These are phyloP conservation scores for Trichophyton verrucosum DNA, from an alignment of 2,329 filamentous ascomycete species.

Conservation along the genomic window DNA sequence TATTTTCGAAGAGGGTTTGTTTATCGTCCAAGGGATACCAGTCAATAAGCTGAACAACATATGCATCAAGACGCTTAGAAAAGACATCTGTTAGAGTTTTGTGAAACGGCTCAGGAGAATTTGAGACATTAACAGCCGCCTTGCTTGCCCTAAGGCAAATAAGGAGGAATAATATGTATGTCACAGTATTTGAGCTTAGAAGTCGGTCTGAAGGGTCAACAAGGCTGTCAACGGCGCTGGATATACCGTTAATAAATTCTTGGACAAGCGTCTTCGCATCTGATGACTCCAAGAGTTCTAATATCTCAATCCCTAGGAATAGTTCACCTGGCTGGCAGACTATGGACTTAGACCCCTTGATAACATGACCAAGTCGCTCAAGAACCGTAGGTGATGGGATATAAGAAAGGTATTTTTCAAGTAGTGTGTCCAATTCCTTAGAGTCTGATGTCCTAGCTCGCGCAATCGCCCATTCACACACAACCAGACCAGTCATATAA, in stretches of 20 bases:
- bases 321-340: constrained; percentile 27
- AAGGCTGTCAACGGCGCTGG: constrained; percentile 13
- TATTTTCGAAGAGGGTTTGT: background rate
- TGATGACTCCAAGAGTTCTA: constrained; percentile 18
- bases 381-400: constrained; percentile 17
- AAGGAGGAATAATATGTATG: constrained; percentile 24
- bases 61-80: background rate
- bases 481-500: constrained; percentile 28
- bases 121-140: too few relatives aligned
- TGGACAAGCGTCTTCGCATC: constrained; percentile 18
- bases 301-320: constrained; percentile 23
- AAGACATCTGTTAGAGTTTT: background rate
- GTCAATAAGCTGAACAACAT: background rate
- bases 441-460: constrained; percentile 21
- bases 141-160: constrained; percentile 18
- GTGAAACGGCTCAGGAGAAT: too few relatives aligned
- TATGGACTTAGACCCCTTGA: constrained; percentile 24
- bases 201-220: constrained; percentile 12
- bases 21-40: background rate
- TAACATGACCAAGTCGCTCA: constrained; percentile 17
- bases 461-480: constrained; percentile 29
- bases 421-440: constrained; percentile 20
- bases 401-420: constrained; percentile 22
- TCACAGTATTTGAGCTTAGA: constrained; percentile 17
- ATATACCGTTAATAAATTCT: constrained; percentile 18